These are phyloP conservation scores for Aureobasidium sp. DNA, from an alignment of 2,329 filamentous ascomycete species.

Conservation along the genomic window DNA sequence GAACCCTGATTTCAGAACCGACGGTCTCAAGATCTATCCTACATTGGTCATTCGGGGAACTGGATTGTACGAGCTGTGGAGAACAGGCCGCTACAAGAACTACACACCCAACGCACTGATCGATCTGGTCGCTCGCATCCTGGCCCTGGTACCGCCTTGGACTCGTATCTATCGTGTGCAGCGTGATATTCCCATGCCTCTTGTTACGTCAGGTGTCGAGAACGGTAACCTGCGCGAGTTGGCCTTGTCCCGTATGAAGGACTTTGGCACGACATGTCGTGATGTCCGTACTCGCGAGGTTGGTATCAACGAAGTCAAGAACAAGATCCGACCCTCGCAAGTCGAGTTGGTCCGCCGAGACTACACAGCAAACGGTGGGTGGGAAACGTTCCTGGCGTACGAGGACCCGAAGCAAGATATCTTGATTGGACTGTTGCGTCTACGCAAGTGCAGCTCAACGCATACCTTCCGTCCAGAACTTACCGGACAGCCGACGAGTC, in stretches of 20 bases:
- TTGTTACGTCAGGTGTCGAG: slow-evolving; percentile 97
- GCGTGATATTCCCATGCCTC: slow-evolving; percentile 97
- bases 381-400: slow-evolving; percentile 97
- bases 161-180: slow-evolving; percentile 98
- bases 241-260: slow-evolving; percentile 94
- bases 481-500: slow-evolving; percentile 73
- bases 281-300: slow-evolving; percentile 95
- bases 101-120: slow-evolving; percentile 96
- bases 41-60: slow-evolving; percentile 95
- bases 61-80: slow-evolving; percentile 93
- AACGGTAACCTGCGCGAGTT: slow-evolving; percentile 94
- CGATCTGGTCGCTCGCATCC: slow-evolving; percentile 89
- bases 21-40: slow-evolving; percentile 95
- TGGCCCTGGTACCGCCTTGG: slow-evolving; percentile 92
- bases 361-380: slow-evolving; percentile 90
- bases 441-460: slow-evolving; percentile 83
- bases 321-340: slow-evolving; percentile 94
- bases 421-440: slow-evolving; percentile 75
- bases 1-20: slow-evolving; percentile 89
- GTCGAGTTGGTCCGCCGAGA: slow-evolving; percentile 91
- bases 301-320: slow-evolving; percentile 97
- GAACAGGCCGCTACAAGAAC: slow-evolving; percentile 94
- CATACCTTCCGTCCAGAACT: slow-evolving; percentile 91
- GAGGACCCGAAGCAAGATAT: slow-evolving; percentile 99
- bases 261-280: slow-evolving; percentile 93